These are phyloP conservation scores for Paecilomyces dactylethromorphus DNA, from an alignment of 2,329 filamentous ascomycete species.

Conservation along the genomic window DNA sequence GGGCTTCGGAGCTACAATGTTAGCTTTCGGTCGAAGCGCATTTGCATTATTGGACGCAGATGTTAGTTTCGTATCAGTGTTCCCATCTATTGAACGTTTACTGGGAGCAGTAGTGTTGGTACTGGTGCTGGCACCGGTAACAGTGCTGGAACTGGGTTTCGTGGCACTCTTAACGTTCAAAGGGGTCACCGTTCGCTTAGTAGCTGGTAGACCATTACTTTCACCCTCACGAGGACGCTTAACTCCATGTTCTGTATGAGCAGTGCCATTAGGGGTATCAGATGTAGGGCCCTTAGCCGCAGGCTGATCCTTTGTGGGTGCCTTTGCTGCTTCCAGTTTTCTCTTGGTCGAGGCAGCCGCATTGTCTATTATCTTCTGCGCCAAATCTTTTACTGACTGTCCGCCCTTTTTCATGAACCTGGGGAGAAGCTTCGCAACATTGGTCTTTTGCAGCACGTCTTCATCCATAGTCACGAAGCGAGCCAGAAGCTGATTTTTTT, in stretches of 20 bases:
- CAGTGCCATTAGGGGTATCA: constrained; percentile 9
- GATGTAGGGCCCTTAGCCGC: constrained; percentile 15
- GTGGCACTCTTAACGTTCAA: constrained; percentile 26
- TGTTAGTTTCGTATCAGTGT: constrained; percentile 25
- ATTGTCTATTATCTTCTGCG: constrained; percentile 49
- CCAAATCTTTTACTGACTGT: constrained; percentile 48
- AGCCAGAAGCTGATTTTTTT: constrained; percentile 41
- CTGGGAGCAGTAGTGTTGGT: constrained; percentile 13
- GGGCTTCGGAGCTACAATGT: constrained; percentile 35
- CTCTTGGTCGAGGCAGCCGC: constrained; percentile 38
- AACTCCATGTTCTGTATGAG: constrained; percentile 19
- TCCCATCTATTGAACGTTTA: constrained; percentile 20
- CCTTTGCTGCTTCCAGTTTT: constrained; percentile 31
- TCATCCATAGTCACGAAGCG: constrained; percentile 53
- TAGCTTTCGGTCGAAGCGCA: constrained; percentile 29
- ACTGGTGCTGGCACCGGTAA: constrained; percentile 7
- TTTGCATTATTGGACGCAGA: constrained; percentile 11
- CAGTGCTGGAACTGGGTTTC: constrained; percentile 17
- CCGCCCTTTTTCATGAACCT: constrained; percentile 54
- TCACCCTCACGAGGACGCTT: constrained; percentile 37
- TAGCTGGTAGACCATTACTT: constrained; percentile 23
- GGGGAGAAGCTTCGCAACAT: constrained; percentile 52
- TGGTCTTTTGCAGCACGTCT: constrained; percentile 53
- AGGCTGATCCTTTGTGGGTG: constrained; percentile 29
- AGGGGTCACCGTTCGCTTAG: constrained; percentile 32